A percentile compares a stretch with the other conserved stretches of the same genome.
These are phyloP conservation scores for Starmerella etchellsii DNA, from an alignment of 805 yeast species.

Conservation along the genomic window DNA sequence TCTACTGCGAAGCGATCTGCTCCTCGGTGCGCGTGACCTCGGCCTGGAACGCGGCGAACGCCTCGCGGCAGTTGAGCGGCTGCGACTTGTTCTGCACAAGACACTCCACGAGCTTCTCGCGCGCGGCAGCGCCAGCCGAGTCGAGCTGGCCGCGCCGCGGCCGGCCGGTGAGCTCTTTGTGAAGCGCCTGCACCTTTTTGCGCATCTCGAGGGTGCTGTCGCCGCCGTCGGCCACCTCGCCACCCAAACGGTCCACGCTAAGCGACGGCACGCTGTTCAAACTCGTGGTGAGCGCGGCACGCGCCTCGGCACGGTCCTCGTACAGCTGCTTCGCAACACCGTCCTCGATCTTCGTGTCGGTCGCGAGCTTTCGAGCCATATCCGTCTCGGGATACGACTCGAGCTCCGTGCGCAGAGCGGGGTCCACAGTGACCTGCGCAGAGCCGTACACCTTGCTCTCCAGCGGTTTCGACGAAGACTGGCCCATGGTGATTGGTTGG, in stretches of 20 bases:
- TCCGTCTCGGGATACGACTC: conserved; percentile 28
- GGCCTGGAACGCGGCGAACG: conserved; percentile 22
- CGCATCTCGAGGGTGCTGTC: conserved; percentile 18
- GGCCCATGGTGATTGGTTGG: conserved; percentile 20
- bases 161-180: conserved; percentile 23
- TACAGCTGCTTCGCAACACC: conserved; percentile 26
- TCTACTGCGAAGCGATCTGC: conserved; percentile 1
- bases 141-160: conserved; percentile 25
- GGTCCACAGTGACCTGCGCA: conserved; percentile 26
- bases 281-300: conserved; percentile 22
- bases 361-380: conserved; percentile 27
- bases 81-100: conserved; percentile 22
- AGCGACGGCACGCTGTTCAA: conserved; percentile 16
- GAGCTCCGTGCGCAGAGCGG: conserved; percentile 24
- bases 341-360: conserved; percentile 27
- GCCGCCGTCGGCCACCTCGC: conserved; percentile 7
- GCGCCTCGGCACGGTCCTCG: conserved; percentile 19
- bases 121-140: conserved; percentile 21
- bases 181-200: conserved; percentile 23
- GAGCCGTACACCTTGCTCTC: conserved; percentile 23
- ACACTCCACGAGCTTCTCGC: conserved; percentile 25
- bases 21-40: conserved; percentile 14
- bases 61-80: conserved; percentile 26
- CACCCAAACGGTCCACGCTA: conserved; percentile 13
- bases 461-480: conserved; percentile 20